A percentile compares a stretch with the other conserved stretches of the same genome.
These are phyloP conservation scores for Cytospora piceicola DNA, from an alignment of 2,329 filamentous ascomycete species.

Conservation along the genomic window DNA sequence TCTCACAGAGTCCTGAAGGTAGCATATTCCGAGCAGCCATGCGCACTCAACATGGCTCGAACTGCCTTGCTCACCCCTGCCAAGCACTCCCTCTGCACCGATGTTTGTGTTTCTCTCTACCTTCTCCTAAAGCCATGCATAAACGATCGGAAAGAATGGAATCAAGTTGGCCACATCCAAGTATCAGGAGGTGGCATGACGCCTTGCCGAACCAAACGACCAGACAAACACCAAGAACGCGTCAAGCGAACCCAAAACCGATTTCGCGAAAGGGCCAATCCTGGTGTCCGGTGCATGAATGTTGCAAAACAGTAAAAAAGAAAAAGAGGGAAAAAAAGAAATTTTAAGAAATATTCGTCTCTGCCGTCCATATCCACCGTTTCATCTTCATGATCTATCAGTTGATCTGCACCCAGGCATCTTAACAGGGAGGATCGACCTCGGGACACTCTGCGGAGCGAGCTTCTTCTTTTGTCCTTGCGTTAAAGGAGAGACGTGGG, in stretches of 20 bases:
- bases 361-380: slow-evolving; percentile 23
- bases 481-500: slow-evolving; percentile 17
- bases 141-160: slow-evolving; percentile 28
- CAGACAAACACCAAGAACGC: slow-evolving; percentile 14
- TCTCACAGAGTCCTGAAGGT: slow-evolving; percentile 3
- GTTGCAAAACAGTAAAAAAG: slow-evolving; percentile 31
- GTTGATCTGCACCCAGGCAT: slow-evolving; percentile 36
- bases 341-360: slow-evolving; percentile 31
- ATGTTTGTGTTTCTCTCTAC: slow-evolving; percentile 8
- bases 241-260: slow-evolving; percentile 7
- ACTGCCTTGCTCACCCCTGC: not conserved
- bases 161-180: slow-evolving; percentile 12
- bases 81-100: not conserved
- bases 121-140: slow-evolving; percentile 11
- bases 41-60: not conserved
- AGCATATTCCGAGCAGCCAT: not conserved
- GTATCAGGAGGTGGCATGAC: slow-evolving; percentile 11
- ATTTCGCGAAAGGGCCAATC: slow-evolving; percentile 11
- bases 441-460: slow-evolving; percentile 25
- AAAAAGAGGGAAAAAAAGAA: slow-evolving; percentile 36
- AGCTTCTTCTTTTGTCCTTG: slow-evolving; percentile 13
- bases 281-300: slow-evolving; percentile 8
- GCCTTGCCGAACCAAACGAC: slow-evolving; percentile 8
- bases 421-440: slow-evolving; percentile 30
- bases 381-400: slow-evolving; percentile 33